Percentiles rank a stretch among this genome's conserved stretches.
Evolutionary conservation across 2,329 filamentous ascomycete genomes (phyloP).

Genomic region (Ascosphaera apis): DNA sequence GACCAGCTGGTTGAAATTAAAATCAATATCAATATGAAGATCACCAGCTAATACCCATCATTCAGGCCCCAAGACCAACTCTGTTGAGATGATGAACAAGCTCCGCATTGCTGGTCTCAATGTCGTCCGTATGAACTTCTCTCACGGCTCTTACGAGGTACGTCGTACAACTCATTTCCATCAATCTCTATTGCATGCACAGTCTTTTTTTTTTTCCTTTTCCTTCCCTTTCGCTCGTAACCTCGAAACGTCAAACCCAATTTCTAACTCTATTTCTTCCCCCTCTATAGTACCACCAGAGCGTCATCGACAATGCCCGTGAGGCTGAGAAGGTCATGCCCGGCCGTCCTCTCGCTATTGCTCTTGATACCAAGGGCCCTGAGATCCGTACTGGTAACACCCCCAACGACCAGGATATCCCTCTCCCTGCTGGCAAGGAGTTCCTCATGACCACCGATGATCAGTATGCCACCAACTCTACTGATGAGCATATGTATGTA

Average conservation of each 20-base stretch:
- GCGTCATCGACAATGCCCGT: constrained; percentile 88
- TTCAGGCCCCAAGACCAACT: constrained; percentile 86
- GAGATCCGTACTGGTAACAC: constrained; percentile 73
- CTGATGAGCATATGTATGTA: constrained; percentile 79
- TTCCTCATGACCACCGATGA: constrained; percentile 97
- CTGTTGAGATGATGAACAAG: constrained; percentile 84
- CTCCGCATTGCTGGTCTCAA: constrained; percentile 80
- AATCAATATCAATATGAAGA: no score
- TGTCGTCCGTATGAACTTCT: constrained; percentile 99
- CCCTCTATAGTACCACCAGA: constrained; percentile 59
- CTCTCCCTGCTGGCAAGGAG: constrained; percentile 60
- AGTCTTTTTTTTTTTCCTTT: neutral
- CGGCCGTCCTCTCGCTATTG: constrained; percentile 84
- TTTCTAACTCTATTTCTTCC: constrained; percentile 3
- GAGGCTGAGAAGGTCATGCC: constrained; percentile 54
- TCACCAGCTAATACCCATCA: neutral
- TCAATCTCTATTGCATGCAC: no score
- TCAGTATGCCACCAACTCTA: constrained; percentile 59
- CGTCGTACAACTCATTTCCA: constrained; percentile 3
- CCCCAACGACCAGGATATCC: constrained; percentile 45
- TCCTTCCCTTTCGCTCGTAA: neutral
- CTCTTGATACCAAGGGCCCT: constrained; percentile 66
- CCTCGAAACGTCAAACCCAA: neutral
- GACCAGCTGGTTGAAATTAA: no score
- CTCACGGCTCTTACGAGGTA: constrained; percentile 66